Evolutionary conservation across 1,284 basidiomycete genomes (phyloP), one percentile per base, ranked within the genome.

Genomic region (Sporisorium scitamineum): DNA sequence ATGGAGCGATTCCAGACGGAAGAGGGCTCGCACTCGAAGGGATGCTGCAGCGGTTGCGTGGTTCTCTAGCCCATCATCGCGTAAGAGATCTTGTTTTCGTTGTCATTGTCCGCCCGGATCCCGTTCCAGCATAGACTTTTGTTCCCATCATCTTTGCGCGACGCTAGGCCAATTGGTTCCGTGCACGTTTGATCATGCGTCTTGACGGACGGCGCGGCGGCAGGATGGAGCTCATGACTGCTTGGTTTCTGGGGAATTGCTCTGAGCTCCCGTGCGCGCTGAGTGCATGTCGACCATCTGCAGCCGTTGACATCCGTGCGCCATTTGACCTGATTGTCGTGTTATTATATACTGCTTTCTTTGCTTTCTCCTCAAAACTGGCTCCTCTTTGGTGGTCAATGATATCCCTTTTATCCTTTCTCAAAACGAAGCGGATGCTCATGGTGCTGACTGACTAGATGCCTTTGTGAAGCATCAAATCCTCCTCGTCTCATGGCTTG

Each of bases 41-140:
- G 80, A 9, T 82, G 79, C 74, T 82, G 80, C 67, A 63, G 66
- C 41, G 70, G 79, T 14, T 82, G 80, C 54, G 69, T 79, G 18
- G 70, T 80, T 31, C 68, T 81, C 51, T 81, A 61, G 18, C n/a
- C 11, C n/a, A 31, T 5, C 37, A 18, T 18, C n/a, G 37, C 8
- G n/a, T n/a, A n/a, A n/a, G n/a, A n/a, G 27, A 26, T 26, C 14
- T 24, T 27, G 22, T n/a, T 13, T 22, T 22, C 14, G 14, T 31
- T 41, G 32, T 31, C 47, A 32, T 20, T 26, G 9, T 47, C 37
- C 11, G 32, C 37, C 26, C 26, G 14, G 37, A n/a, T 14, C 51
- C 45, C 24, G 26, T 37, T 39, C 34, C 66, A 52, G 52, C 61
- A 64, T 70, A 70, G 60, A 61, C 59, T 44, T 59, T 60, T 41